phyloP scores from a whole-genome alignment of 2,329 filamentous ascomycete genomes.

The Aureobasidium sp. region DNA sequence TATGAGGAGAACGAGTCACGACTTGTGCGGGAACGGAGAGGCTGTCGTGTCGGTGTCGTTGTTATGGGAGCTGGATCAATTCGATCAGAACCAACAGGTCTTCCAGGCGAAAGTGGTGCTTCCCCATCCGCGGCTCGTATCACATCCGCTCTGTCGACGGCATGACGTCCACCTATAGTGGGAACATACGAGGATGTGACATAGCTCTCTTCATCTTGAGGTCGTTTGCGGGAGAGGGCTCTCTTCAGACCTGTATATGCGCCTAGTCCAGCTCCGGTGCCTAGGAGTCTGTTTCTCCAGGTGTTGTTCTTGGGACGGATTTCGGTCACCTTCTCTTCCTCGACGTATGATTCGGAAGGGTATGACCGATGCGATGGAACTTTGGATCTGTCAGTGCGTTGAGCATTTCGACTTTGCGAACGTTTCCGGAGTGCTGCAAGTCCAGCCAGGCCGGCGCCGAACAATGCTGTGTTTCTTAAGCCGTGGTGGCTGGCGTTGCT shows the following conservation, averaged over 20 bases:
- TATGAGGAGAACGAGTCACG: slow-evolving; percentile 18
- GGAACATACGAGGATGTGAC: slow-evolving; percentile 42
- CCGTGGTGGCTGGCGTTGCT: slow-evolving; percentile 13
- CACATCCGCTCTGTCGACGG: slow-evolving; percentile 39
- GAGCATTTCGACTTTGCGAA: slow-evolving; percentile 20
- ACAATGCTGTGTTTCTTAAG: slow-evolving; percentile 19
- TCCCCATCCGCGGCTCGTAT: slow-evolving; percentile 40
- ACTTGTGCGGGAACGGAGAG: slow-evolving; percentile 16
- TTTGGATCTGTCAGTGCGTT: slow-evolving; percentile 33
- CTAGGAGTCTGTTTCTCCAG: slow-evolving; percentile 42
- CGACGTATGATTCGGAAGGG: slow-evolving; percentile 17
- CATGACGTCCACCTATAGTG: slow-evolving; percentile 42
- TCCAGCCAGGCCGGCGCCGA: slow-evolving; percentile 49
- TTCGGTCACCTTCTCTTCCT: slow-evolving; percentile 34
- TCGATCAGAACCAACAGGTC: slow-evolving; percentile 9
- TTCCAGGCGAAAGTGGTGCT: slow-evolving; percentile 17
- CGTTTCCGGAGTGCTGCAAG: slow-evolving; percentile 41
- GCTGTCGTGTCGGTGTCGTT: not conserved
- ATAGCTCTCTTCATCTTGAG: slow-evolving; percentile 46
- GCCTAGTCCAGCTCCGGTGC: slow-evolving; percentile 40
- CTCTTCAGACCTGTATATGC: slow-evolving; percentile 36
- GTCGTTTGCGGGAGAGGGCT: slow-evolving; percentile 50
- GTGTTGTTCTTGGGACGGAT: slow-evolving; percentile 28
- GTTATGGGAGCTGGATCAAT: not conserved
- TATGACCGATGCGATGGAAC: slow-evolving; percentile 1